Conservation (phyloP, 768 basidiomycete species). For the Mycena sanguinolenta region DNA sequence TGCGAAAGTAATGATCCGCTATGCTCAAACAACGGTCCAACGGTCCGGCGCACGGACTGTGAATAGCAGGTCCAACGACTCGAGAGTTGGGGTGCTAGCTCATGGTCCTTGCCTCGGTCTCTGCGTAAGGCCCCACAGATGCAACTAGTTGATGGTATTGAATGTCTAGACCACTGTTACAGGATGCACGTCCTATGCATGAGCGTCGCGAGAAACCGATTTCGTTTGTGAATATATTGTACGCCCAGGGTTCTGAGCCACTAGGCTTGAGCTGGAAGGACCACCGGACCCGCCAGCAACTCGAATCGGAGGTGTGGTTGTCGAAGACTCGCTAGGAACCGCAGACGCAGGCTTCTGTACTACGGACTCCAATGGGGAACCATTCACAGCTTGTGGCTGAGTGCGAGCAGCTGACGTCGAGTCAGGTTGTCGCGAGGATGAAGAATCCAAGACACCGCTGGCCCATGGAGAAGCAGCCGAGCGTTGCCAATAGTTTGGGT, state of each 20-base stretch:
- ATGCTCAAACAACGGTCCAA: no score
- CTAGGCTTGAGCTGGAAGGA: constrained; percentile 59
- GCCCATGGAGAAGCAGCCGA: constrained; percentile 23
- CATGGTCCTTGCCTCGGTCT: no score
- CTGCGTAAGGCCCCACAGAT: no score
- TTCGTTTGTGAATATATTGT: constrained; percentile 73
- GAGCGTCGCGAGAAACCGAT: constrained; percentile 30
- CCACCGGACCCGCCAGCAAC: constrained; percentile 59
- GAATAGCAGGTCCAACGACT: no score
- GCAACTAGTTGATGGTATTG: not conserved
- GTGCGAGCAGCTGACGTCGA: constrained; percentile 1
- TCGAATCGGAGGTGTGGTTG: constrained; percentile 64
- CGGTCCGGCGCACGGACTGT: no score
- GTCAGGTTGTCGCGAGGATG: constrained; percentile 13
- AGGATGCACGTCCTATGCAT: constrained; percentile 19
- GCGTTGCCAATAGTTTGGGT: constrained; percentile 30
- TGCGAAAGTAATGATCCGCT: no score
- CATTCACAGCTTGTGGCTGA: not conserved
- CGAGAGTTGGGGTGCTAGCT: no score
- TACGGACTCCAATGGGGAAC: not conserved
- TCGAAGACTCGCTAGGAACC: constrained; percentile 42
- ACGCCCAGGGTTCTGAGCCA: constrained; percentile 65
- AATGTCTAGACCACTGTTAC: constrained; percentile 13
- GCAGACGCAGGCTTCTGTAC: not conserved
- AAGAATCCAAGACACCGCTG: constrained; percentile 5